These are phyloP conservation scores for Cystobasidium pallidum DNA, from an alignment of 1,284 basidiomycete genomes.

Conservation along the genomic window DNA sequence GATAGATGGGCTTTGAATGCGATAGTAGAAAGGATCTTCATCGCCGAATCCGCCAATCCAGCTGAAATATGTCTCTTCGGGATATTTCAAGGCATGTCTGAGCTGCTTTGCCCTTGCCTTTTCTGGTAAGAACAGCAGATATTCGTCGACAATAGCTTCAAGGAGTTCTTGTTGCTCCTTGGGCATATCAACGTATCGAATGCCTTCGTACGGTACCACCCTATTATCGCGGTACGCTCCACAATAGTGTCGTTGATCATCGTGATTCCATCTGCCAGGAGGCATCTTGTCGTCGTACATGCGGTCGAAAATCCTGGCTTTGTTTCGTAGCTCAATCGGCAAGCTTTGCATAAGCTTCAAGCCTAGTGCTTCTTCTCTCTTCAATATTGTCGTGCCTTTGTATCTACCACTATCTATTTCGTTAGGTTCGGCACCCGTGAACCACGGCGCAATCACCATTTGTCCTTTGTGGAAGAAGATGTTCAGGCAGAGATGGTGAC, in stretches of 20 bases:
- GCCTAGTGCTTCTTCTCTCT: slow-evolving; percentile 54
- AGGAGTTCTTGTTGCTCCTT: slow-evolving; percentile 47
- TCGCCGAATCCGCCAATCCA: slow-evolving; percentile 56
- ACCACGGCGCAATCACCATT: slow-evolving; percentile 56
- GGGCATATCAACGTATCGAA: slow-evolving; percentile 52
- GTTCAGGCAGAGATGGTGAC: slow-evolving; percentile 56
- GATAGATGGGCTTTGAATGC: slow-evolving; percentile 55
- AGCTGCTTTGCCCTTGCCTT: slow-evolving; percentile 11
- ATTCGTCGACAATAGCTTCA: slow-evolving; percentile 14
- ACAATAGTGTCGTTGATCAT: slow-evolving; percentile 56
- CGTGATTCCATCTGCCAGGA: slow-evolving; percentile 57
- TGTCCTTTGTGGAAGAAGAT: slow-evolving; percentile 55
- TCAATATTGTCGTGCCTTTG: slow-evolving; percentile 54
- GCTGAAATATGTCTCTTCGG: slow-evolving; percentile 53
- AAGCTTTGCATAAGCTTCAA: slow-evolving; percentile 55
- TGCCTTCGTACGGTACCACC: slow-evolving; percentile 55
- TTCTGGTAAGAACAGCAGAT: slow-evolving; percentile 32
- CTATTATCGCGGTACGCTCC: slow-evolving; percentile 56
- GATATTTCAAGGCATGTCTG: slow-evolving; percentile 21
- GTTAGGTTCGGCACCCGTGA: slow-evolving; percentile 57
- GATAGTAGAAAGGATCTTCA: slow-evolving; percentile 56
- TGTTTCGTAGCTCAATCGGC: slow-evolving; percentile 52
- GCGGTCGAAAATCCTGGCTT: slow-evolving; percentile 52
- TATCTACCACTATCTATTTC: slow-evolving; percentile 55
- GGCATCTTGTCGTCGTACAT: slow-evolving; percentile 46